Conservation (phyloP, 208 protist genomes). For the Acanthamoeba lenticulata region DNA sequence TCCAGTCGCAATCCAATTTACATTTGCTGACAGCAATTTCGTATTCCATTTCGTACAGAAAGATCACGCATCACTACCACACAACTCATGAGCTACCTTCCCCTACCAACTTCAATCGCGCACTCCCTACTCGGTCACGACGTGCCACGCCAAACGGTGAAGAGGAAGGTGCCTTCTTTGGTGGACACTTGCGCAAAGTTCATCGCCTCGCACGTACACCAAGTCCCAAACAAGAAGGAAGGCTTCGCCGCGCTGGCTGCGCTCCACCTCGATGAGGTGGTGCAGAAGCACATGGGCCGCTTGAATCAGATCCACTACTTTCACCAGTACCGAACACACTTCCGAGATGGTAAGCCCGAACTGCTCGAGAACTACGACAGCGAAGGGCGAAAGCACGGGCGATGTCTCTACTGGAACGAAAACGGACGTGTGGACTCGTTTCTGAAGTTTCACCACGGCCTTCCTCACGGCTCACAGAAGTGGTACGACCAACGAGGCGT, state of each 20-base stretch:
- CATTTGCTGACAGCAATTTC: not conserved
- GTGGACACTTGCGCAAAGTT: not conserved
- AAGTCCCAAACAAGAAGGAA: not conserved
- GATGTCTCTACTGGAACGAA: not conserved
- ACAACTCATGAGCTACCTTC: not conserved
- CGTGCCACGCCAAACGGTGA: not conserved
- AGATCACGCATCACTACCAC: not conserved
- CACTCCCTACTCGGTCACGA: not conserved
- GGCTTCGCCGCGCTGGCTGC: not conserved
- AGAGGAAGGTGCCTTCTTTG: not conserved
- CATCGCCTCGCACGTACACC: not conserved
- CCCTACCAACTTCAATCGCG: not conserved
- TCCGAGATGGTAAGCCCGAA: not conserved
- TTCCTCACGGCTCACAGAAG: conserved; percentile 24
- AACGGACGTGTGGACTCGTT: not conserved
- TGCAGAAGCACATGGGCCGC: not conserved
- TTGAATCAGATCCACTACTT: conserved; percentile 34
- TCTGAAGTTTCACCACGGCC: conserved; percentile 4
- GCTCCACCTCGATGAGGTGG: not conserved
- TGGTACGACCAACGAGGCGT: conserved; percentile 21
- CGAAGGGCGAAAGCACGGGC: not conserved
- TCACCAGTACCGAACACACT: not conserved
- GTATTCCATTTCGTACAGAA: not conserved
- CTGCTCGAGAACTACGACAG: not conserved
- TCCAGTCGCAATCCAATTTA: too few species aligned